phyloP scores from a whole-genome alignment of 2,329 filamentous ascomycete genomes.

The Myriosclerotinia duriaeana region DNA sequence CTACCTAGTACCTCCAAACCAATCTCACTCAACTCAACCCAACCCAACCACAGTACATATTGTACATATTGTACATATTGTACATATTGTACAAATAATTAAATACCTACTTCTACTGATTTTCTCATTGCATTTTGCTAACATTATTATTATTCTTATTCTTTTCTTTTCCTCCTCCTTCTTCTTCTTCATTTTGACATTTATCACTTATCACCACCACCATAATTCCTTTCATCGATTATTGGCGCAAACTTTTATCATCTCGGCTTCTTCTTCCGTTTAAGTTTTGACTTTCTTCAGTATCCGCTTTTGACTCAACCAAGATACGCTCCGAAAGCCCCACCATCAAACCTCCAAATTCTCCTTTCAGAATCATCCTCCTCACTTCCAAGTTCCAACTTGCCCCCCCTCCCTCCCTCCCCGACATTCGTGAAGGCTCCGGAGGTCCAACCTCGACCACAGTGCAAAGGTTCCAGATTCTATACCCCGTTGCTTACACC shows the following conservation, averaged over 20 bases:
- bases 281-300: constrained; percentile 1
- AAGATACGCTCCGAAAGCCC: constrained; percentile 25
- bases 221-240: neutral
- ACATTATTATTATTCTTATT: too few relatives aligned
- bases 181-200: too few relatives aligned
- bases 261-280: constrained; percentile 21
- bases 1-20: too few relatives aligned
- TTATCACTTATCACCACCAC: too few relatives aligned
- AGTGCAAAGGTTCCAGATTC: constrained; percentile 21
- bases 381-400: constrained; percentile 18
- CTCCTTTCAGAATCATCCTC: constrained; percentile 24
- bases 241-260: constrained; percentile 16
- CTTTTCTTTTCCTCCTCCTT: too few relatives aligned
- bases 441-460: constrained; percentile 24
- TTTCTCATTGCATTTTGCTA: too few relatives aligned
- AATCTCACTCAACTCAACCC: too few relatives aligned
- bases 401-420: too few relatives aligned
- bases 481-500: constrained; percentile 19
- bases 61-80: too few relatives aligned
- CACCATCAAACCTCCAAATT: constrained; percentile 26
- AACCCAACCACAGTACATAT: too few relatives aligned
- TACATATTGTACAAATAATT: too few relatives aligned
- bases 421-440: constrained; percentile 24
- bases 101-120: too few relatives aligned
- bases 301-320: constrained; percentile 23